These are phyloP conservation scores for Condylostoma magnum DNA, from an alignment of 169 alveolate genomes.

Conservation along the genomic window DNA sequence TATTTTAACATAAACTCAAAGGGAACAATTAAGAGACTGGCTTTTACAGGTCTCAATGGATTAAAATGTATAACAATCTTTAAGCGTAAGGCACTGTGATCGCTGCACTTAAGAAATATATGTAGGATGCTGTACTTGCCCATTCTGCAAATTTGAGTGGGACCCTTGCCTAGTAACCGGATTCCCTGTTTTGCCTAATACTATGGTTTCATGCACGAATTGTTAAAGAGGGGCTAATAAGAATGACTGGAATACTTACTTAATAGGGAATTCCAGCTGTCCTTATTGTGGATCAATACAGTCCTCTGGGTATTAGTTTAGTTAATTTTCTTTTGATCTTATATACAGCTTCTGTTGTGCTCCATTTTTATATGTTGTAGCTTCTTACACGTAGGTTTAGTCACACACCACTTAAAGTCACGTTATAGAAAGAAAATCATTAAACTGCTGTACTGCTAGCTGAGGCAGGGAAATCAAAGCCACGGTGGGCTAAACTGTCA, in stretches of 20 bases:
- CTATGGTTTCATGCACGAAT: conserved; percentile 66
- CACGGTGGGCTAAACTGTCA: too few species aligned
- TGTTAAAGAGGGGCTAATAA: conserved; percentile 82
- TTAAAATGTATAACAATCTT: conserved; percentile 48
- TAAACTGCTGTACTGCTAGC: too few species aligned
- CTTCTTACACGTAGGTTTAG: too few species aligned
- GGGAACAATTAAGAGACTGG: conserved; percentile 86
- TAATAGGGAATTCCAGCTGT: conserved; percentile 70
- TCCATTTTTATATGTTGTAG: too few species aligned
- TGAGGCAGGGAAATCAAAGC: too few species aligned
- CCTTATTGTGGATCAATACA: conserved; percentile 89
- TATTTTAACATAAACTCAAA: conserved; percentile 56
- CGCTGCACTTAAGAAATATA: conserved; percentile 73
- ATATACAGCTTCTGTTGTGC: not conserved
- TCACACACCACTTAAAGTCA: too few species aligned
- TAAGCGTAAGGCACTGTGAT: conserved; percentile 72
- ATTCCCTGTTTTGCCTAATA: conserved; percentile 70
- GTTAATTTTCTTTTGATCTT: not conserved
- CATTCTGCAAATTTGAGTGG: conserved; percentile 53
- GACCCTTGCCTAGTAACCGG: conserved; percentile 89
- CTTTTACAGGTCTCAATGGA: conserved; percentile 73
- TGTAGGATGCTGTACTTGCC: conserved; percentile 71
- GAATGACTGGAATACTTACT: conserved; percentile 83
- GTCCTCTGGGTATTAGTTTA: conserved; percentile 48
- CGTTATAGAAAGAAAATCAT: too few species aligned